A percentile compares a stretch with the other conserved stretches of the same genome.
phyloP scores from a whole-genome alignment of 2,329 filamentous ascomycete species.

The Albophoma yamanashiensis region DNA sequence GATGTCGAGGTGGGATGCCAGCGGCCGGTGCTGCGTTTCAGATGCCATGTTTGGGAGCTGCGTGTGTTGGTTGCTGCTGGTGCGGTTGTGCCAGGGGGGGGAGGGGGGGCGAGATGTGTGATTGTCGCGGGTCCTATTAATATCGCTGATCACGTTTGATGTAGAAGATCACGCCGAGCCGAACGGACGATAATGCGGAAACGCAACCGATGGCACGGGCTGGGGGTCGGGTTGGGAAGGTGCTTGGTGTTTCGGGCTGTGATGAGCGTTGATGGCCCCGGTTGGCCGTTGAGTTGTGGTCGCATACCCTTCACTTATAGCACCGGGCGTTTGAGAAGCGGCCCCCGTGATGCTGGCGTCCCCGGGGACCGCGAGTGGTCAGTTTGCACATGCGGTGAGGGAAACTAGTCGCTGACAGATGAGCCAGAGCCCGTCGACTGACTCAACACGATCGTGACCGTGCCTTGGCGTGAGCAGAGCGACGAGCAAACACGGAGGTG shows the following conservation, averaged over 20 bases:
- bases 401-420: background rate
- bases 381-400: background rate
- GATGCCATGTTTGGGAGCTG: background rate
- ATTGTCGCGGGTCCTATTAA: background rate
- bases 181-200: background rate
- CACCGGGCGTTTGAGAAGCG: background rate
- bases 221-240: background rate
- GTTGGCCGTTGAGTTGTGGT: background rate
- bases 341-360: background rate
- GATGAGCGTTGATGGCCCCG: background rate
- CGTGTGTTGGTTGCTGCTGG: background rate
- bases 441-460: background rate
- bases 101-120: background rate
- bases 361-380: background rate
- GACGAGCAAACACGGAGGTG: background rate
- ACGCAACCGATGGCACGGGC: background rate
- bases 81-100: background rate
- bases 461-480: background rate
- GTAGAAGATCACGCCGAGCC: background rate
- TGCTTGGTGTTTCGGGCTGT: background rate
- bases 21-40: background rate
- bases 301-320: background rate
- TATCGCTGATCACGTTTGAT: background rate
- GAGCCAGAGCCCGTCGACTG: background rate
- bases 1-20: constrained; percentile 12